These are phyloP conservation scores for Rutstroemia sp. DNA, from an alignment of 2,329 filamentous ascomycete genomes.

Conservation along the genomic window DNA sequence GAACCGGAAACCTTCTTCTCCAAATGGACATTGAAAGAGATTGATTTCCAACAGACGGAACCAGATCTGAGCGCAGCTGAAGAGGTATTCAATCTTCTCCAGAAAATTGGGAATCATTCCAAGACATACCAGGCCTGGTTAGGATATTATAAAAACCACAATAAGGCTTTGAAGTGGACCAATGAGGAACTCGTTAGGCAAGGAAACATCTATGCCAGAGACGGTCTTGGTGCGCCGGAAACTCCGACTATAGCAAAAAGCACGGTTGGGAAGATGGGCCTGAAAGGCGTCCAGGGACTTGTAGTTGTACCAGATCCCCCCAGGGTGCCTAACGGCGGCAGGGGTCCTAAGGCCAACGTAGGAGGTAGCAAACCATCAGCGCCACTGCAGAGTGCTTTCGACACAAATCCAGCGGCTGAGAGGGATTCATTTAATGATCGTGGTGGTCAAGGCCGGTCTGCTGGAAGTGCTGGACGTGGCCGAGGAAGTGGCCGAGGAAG, in stretches of 20 bases:
- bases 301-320: slow-evolving; percentile 38
- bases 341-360: too few relatives aligned
- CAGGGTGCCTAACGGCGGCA: slow-evolving; percentile 5
- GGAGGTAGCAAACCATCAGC: too few relatives aligned
- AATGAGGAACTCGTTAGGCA: slow-evolving; percentile 36
- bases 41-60: slow-evolving; percentile 41
- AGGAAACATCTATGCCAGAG: slow-evolving; percentile 43
- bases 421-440: too few relatives aligned
- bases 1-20: slow-evolving; percentile 47
- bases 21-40: slow-evolving; percentile 43
- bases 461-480: too few relatives aligned
- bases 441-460: too few relatives aligned
- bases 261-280: slow-evolving; percentile 49
- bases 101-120: slow-evolving; percentile 38
- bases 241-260: slow-evolving; percentile 40
- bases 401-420: too few relatives aligned
- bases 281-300: slow-evolving; percentile 44
- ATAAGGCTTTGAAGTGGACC: slow-evolving; percentile 35
- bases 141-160: slow-evolving; percentile 44
- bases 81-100: slow-evolving; percentile 34
- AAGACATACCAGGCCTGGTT: slow-evolving; percentile 51
- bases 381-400: too few relatives aligned
- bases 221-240: slow-evolving; percentile 40
- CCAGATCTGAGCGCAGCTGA: slow-evolving; percentile 37
- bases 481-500: too few relatives aligned